phyloP scores from a whole-genome alignment of 805 yeast species.

The Torulaspora quercuum region DNA sequence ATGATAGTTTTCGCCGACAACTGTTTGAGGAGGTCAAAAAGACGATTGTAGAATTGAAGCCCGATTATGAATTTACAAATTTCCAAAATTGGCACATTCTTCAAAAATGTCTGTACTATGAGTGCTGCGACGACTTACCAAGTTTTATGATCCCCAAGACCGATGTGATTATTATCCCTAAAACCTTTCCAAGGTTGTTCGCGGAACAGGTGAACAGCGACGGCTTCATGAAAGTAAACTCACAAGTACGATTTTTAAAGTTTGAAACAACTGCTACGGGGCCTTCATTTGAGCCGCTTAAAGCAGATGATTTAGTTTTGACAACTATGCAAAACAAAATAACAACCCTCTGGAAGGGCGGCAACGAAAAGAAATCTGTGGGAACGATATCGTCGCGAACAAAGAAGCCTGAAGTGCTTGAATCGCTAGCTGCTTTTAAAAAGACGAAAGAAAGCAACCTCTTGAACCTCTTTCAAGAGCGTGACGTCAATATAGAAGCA shows the following conservation, averaged over 20 bases:
- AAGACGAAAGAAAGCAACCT: conserved; percentile 11
- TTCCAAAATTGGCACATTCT: conserved; percentile 18
- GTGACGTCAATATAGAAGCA: conserved; percentile 2
- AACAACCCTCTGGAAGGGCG: conserved; percentile 21
- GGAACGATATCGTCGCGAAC: too few relatives aligned
- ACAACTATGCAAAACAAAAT: conserved; percentile 11
- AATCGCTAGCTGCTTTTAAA: not conserved
- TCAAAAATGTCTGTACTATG: conserved; percentile 18
- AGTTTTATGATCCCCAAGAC: conserved; percentile 18
- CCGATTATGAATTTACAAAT: conserved; percentile 8
- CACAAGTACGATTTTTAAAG: conserved; percentile 15
- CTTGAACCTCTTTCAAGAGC: conserved; percentile 12
- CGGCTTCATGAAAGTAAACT: conserved; percentile 15
- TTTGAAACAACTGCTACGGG: conserved; percentile 12
- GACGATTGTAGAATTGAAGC: conserved; percentile 15
- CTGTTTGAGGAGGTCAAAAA: conserved; percentile 12
- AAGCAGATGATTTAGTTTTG: conserved; percentile 9
- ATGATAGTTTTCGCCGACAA: conserved; percentile 7
- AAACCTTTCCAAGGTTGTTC: conserved; percentile 17
- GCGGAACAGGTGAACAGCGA: conserved; percentile 11
- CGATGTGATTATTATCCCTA: conserved; percentile 24
- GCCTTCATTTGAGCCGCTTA: conserved; percentile 6
- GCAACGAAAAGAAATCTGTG: conserved; percentile 14
- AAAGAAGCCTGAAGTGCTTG: too few relatives aligned
- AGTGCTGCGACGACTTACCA: conserved; percentile 10